Base-by-base conservation (phyloP, 2,329 filamentous ascomycete genomes). In the Aphanoascus verrucosus region DNA sequence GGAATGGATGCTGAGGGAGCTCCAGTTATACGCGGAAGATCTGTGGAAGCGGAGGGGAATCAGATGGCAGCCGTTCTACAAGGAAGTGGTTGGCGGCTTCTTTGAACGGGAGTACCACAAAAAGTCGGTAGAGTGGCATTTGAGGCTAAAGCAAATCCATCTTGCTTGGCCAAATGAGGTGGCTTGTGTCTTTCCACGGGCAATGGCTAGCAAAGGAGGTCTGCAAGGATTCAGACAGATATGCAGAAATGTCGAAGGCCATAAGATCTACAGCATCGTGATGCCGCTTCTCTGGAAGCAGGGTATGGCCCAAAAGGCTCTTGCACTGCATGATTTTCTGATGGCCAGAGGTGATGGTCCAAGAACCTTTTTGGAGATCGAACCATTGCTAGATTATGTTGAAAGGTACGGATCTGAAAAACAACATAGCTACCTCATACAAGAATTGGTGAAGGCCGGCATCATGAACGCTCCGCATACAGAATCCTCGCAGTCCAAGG, bases 271-370 rank as follows among this genome's bases (percentile, higher is more conserved):
- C 58, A 62, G 62, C 2, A 64, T 63, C 20, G 61, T 73, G n/a
- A 67, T 78, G 23, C 63, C 69, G 14, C 57, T 58, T 15, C 60
- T 78, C 1, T 68, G 72, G 59, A 58, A 64, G 5, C 61, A 64
- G 35, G 65, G 69, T 20, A 59, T 68, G 38, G 63, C 67, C 48
- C 59, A 68, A 17, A 61, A 69, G 52, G 73, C 74, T 31, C 60
- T 74, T 7, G 62, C 63, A 15, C 75, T 77, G 72, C 76, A 79
- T 58, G 59, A 64, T 28, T 71, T 73, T 49, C 60, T 78, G 8
- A 52, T 73, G 17, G 56, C 63, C 20, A 62, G 65, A 41, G 60
- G 65, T 28, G 76, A 78, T 55, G 59, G 72, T 47, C 76, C 77
- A 14, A 53, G 54, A 23, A 62, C 58, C 1, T 62, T 67, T 3